Percentiles rank a stretch among this genome's conserved stretches.
Evolutionary conservation across 208 protist genomes (phyloP).

Genomic region (Trypanosoma vivax): DNA sequence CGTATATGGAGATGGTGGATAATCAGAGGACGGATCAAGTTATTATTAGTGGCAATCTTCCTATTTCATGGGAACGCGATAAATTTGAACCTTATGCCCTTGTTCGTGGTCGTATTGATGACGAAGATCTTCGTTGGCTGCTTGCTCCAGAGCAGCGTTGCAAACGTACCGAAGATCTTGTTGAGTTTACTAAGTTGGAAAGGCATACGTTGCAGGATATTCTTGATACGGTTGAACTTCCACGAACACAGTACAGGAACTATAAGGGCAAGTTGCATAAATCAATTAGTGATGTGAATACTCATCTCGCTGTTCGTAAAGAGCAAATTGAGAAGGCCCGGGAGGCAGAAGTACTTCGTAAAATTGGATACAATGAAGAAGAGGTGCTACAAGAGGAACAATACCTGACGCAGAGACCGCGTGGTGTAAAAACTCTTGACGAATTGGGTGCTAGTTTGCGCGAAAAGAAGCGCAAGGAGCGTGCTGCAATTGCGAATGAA

Average conservation of each 20-base stretch:
- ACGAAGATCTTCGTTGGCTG: constrained; percentile 78
- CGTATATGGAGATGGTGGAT: constrained; percentile 82
- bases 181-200: constrained; percentile 63
- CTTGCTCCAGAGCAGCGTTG: constrained; percentile 54
- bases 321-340: constrained; percentile 68
- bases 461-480: constrained; percentile 42
- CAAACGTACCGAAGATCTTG: constrained; percentile 49
- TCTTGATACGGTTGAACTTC: constrained; percentile 76
- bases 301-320: constrained; percentile 61
- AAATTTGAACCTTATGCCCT: constrained; percentile 82
- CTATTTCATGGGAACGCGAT: constrained; percentile 73
- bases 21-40: constrained; percentile 62
- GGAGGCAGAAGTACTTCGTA: constrained; percentile 64
- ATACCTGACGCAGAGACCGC: constrained; percentile 67
- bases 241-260: constrained; percentile 75
- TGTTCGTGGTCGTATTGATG: constrained; percentile 73
- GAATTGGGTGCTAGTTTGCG: constrained; percentile 67
- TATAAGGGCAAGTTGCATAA: constrained; percentile 86
- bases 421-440: constrained; percentile 68
- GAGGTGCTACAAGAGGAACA: constrained; percentile 69
- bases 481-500: constrained; percentile 37
- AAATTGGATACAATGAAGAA: constrained; percentile 74
- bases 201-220: constrained; percentile 72
- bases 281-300: constrained; percentile 77
- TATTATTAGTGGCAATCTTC: constrained; percentile 71